A percentile compares a stretch with the other conserved stretches of the same genome.
Evolutionary conservation across 2,329 filamentous ascomycete genomes (phyloP).

Genomic region (Ascochyta koolunga): DNA sequence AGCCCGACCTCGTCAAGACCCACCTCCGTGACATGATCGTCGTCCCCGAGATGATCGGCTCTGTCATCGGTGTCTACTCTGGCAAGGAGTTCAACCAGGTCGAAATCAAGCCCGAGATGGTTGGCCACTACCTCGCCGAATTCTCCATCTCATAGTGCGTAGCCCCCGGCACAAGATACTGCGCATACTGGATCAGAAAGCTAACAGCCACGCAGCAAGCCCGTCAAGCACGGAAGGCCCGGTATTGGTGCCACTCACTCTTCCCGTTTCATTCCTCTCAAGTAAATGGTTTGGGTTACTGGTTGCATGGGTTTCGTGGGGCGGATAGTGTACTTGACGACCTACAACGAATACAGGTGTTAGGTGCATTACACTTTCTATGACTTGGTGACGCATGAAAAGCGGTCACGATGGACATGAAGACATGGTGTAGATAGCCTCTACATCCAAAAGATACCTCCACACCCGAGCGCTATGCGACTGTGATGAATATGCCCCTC

Average conservation of each 20-base stretch:
- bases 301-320: constrained; percentile 50
- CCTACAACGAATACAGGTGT: constrained; percentile 48
- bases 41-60: constrained; percentile 99
- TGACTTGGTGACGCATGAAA: constrained; percentile 39
- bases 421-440: constrained; percentile 41
- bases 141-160: constrained; percentile 99
- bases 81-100: constrained; percentile 99
- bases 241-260: constrained; percentile 99
- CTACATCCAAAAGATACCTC: constrained; percentile 41
- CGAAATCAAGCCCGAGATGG: constrained; percentile 99
- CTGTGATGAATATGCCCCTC: background rate
- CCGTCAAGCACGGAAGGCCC: constrained; percentile 99
- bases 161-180: background rate
- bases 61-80: constrained; percentile 98
- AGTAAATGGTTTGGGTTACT: constrained; percentile 66
- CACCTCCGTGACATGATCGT: constrained; percentile 99
- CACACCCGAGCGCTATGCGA: constrained; percentile 6
- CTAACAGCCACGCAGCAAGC: constrained; percentile 73
- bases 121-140: constrained; percentile 98
- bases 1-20: constrained; percentile 99
- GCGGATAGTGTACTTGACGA: constrained; percentile 49
- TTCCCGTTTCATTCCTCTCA: constrained; percentile 99
- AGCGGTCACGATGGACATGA: constrained; percentile 38
- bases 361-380: constrained; percentile 45
- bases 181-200: constrained; percentile 1